Percentiles rank a stretch among this genome's conserved stretches.
Conservation (phyloP, 73 alveolate species). For the Tetrahymena borealis region DNA sequence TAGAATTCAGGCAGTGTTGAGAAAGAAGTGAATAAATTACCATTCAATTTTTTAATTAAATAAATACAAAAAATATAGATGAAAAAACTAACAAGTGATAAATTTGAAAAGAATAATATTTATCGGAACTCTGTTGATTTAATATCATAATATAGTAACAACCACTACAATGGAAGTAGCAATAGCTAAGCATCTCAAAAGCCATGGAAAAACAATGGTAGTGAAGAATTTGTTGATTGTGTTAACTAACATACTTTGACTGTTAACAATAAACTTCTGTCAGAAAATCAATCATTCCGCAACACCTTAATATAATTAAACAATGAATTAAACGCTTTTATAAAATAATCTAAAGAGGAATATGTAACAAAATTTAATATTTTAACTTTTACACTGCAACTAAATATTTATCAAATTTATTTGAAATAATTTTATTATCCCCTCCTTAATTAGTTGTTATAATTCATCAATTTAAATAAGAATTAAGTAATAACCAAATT, state of each 20-base stretch:
- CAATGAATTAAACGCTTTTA: not conserved
- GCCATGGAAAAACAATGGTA: not conserved
- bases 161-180: not conserved
- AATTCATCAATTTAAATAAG: too few relatives aligned
- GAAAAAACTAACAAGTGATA: not conserved
- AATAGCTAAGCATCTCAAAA: not conserved
- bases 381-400: not conserved
- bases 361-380: not conserved
- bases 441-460: too few relatives aligned
- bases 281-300: not conserved
- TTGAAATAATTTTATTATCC: not conserved
- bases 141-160: not conserved
- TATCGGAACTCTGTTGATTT: not conserved
- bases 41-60: not conserved
- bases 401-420: not conserved
- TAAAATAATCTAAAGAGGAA: not conserved
- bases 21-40: not conserved
- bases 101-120: not conserved
- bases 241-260: not conserved
- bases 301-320: not conserved
- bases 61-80: not conserved
- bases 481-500: too few relatives aligned
- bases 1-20: too few relatives aligned
- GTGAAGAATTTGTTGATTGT: not conserved
- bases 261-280: not conserved